Evolutionary conservation across 352 stramenopile genomes (phyloP), one percentile per base, ranked within the genome.

Genomic region (Phytophthora fragariae): DNA sequence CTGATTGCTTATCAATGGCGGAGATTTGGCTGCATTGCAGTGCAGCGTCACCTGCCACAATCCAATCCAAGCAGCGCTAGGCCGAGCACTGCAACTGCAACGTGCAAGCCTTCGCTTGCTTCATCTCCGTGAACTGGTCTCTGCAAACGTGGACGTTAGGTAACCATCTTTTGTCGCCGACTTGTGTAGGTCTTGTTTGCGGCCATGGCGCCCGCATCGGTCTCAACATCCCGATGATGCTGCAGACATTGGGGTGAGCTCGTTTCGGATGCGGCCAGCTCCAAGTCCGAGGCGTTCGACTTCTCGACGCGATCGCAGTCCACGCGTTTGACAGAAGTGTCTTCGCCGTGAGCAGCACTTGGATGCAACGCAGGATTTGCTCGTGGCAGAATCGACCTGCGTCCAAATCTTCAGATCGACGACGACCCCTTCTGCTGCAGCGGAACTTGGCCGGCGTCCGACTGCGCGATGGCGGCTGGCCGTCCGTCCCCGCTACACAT

Each of bases 401-500:
- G 57, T 61, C 24, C 60, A 65, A 54, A 70, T 75, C 68, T 67
- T 66, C 68, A 27, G 68, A 75, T 75, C 29, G 37, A 57, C 55
- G 27, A 15, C 49, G n/a, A 49, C 44, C 17, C 68, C 68, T 71
- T 71, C 68, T 75, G 68, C 46, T 75, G 62, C 6, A 17, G 37
- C 55, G 50, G 68, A 75, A 66, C 27, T 57, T 19, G 62, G 29
- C 35, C 58, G 60, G 7, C n/a, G 60, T 62, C 59, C 52, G 49
- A 67, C 49, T 62, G 37, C 50, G 50, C 53, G 33, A 29, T 55
- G 57, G 19, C 37, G 24, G 21, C 63, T 63, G 52, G 37, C 29
- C 57, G 53, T 63, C 53, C 56, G 6, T 19, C 54, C 37, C 50
- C 57, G 57, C 57, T 62, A 39, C 57, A 37, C 58, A 62, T 54